Base-by-base conservation (phyloP, 805 yeast species). In the Cyberlindnera sargentensis region DNA sequence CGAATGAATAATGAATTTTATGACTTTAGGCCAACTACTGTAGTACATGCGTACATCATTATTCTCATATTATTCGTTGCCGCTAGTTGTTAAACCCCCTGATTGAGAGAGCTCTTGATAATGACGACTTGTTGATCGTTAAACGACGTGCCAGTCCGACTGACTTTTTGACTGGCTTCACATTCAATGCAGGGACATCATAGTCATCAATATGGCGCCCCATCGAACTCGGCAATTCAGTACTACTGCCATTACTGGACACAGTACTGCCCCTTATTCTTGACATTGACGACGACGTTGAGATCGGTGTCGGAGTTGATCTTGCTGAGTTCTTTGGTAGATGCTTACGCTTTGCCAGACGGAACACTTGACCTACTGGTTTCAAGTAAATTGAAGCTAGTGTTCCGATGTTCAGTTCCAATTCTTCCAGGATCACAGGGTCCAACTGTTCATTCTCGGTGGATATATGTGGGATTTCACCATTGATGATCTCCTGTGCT, bases 371-470 rank as follows among this genome's bases (percentile, higher is more conserved):
- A n/a, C 75, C 73, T 7, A 86, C 82, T 0, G 96, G 95, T 52
- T 88, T 84, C 53, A 90, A 66, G 57, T 89, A 91, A 10, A 90
- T 78, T 0, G 95, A 82, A 0, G 95, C 90, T 42, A 91, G 65
- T 0, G 89, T 70, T 1, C 96, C 96, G 31, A 90, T 80, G 51
- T 80, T 81, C 48, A 89, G 67, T 53, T 86, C 95, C 42, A 90
- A 66, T 56, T 90, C 96, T 52, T 89, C 95, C 31, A 90, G 61
- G 10, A 84, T 73, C 2, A 65, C 62, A 1, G 83, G 81, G 48
- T 87, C 91, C 44, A 89, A 66, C 43, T 76, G 77, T 36, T 85
- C 89, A 45, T 78, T 78, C 23, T 84, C 82, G 0, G 78, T 67
- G 20, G 79, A 71, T 6, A 90, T 83, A 1, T 72, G 63, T 0